Base-by-base conservation (phyloP, 805 yeast genomes). In the Kodamaea jinghongensis region DNA sequence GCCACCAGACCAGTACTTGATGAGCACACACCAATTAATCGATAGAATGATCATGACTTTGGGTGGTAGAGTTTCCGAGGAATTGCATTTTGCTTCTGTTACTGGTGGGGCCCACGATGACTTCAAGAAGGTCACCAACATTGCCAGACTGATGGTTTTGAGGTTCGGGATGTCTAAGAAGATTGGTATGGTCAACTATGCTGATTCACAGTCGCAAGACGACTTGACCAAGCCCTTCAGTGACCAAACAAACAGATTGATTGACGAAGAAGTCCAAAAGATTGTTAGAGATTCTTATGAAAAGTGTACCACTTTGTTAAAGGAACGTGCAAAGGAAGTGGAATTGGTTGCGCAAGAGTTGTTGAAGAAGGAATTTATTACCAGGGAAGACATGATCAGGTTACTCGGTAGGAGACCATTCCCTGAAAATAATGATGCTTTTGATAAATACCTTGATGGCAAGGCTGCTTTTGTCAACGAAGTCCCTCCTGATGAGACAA, bases 41-140 rank as follows among this genome's bases (percentile, higher is more conserved):
- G 96, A 93, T 61, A 77, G 95, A 49, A 90, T 93, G 95, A 80
- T 89, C 17, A 95, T 93, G 98, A 85, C 97, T 0, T 72, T 93
- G 34, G 99, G 98, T 29, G 99, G 99, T 13, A 78, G 99, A 52
- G 97, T 93, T 13, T 81, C 95, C 28, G 99, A 93, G 64, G 99
- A 95, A 64, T 65, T 93, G 35, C 89, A 91, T 59, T 93, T 93
- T 57, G 75, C 79, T 13, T 79, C 90, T n/a, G 95, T 93, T 7
- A 90, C 98, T 5, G 81, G 95, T 41, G 99, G 99, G 43, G 99
- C 96, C 0, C 81, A 89, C 15, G 96, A 93, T 56, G 99, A 93
- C 62, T 90, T 93, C 71, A 87, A 91, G 60, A 93, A 93, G 61
- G 96, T 93, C 15, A 91, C 98, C 0, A 80, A 80, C 42, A 87